A percentile compares a stretch with the other conserved stretches of the same genome.
These are phyloP conservation scores for Paraurostyla sp. DNA, from an alignment of 73 alveolate genomes.

Conservation along the genomic window DNA sequence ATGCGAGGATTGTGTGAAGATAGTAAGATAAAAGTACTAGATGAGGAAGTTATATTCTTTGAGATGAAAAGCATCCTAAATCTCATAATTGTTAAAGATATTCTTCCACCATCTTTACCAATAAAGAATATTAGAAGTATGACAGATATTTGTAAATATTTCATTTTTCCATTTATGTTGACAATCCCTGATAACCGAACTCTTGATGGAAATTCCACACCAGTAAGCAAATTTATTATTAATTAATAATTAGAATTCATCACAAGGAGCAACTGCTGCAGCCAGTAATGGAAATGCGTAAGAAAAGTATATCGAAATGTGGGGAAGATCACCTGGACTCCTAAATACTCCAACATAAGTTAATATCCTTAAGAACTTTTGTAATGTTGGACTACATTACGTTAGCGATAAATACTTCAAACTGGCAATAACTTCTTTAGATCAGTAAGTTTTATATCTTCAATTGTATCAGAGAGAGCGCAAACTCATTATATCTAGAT, in stretches of 20 bases:
- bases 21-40: conserved; percentile 1
- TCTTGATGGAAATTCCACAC: conserved; percentile 20
- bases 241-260: not conserved
- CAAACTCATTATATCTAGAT: conserved; percentile 50
- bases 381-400: conserved; percentile 53
- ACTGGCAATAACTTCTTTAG: conserved; percentile 54
- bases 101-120: conserved; percentile 49
- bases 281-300: not conserved
- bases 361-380: conserved; percentile 4
- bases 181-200: conserved; percentile 9
- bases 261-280: not conserved
- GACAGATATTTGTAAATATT: conserved; percentile 42
- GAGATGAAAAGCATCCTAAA: conserved; percentile 52
- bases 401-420: conserved; percentile 48
- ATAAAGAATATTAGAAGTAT: conserved; percentile 44
- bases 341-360: not conserved
- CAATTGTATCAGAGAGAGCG: conserved; percentile 1
- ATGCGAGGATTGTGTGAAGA: conserved; percentile 58
- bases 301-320: conserved; percentile 39
- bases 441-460: conserved; percentile 11
- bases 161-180: conserved; percentile 53
- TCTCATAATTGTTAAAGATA: conserved; percentile 53
- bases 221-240: not conserved
- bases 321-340: conserved; percentile 69
- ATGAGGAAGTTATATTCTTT: conserved; percentile 51